A percentile compares a stretch with the other conserved stretches of the same genome.
phyloP scores from a whole-genome alignment of 495 filamentous ascomycete genomes.

The Haplographium delicatum region DNA sequence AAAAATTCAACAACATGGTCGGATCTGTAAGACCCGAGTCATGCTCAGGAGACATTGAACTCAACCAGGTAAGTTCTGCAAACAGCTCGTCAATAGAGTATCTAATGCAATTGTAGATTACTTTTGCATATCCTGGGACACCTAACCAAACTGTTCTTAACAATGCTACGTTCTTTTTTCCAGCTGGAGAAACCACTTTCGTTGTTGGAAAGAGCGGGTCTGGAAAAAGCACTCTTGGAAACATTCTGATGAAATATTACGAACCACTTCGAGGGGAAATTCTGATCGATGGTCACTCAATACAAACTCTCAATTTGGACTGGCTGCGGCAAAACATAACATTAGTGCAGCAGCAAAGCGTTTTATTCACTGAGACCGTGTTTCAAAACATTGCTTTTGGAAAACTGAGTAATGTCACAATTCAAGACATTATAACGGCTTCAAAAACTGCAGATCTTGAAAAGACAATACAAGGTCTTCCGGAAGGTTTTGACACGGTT shows the following conservation, averaged over 20 bases:
- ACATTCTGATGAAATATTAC: conserved; percentile 76
- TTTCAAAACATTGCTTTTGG: conserved; percentile 79
- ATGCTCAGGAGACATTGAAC: conserved; percentile 62
- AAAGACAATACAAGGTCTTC: conserved; percentile 64
- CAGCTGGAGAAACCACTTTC: conserved; percentile 68
- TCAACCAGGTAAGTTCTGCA: conserved; percentile 56
- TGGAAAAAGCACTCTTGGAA: conserved; percentile 86
- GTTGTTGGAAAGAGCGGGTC: conserved; percentile 85
- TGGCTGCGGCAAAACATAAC: conserved; percentile 82
- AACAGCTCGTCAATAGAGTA: not conserved
- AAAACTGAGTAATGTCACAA: conserved; percentile 39
- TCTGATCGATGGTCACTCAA: conserved; percentile 57
- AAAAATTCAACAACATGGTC: conserved; percentile 13
- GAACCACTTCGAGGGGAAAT: conserved; percentile 60
- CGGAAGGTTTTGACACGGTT: conserved; percentile 66
- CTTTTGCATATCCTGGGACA: conserved; percentile 80
- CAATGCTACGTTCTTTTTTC: conserved; percentile 60
- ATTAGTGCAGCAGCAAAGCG: conserved; percentile 75
- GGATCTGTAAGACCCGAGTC: conserved; percentile 25
- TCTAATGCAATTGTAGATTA: conserved; percentile 47
- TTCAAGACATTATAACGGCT: conserved; percentile 51
- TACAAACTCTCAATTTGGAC: conserved; percentile 55
- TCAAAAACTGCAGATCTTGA: conserved; percentile 65
- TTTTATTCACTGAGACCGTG: conserved; percentile 81
- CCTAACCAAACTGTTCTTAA: conserved; percentile 56